Percentiles rank a stretch among this genome's conserved stretches.
Conservation (phyloP, 257 asterid species). For the Eucommia ulmoides region DNA sequence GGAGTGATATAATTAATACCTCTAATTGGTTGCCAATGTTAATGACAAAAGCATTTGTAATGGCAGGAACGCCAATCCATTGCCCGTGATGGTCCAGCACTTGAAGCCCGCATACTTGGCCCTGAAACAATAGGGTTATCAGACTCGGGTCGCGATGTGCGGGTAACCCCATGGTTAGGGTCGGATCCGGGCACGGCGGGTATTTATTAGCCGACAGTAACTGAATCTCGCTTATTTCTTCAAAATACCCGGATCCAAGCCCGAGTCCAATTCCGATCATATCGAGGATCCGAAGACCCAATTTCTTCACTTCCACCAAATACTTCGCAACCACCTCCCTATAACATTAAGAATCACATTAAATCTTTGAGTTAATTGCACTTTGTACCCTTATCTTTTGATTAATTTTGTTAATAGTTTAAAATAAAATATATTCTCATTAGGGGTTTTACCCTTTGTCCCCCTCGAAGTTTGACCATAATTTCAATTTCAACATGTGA, state of each 20-base stretch:
- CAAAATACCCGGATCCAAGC: conserved; percentile 30
- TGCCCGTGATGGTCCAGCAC: conserved; percentile 24
- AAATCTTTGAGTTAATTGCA: too few species aligned
- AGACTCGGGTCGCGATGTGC: conserved; percentile 48
- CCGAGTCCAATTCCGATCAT: conserved; percentile 38
- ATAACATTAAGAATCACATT: too few species aligned
- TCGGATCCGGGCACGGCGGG: conserved; percentile 60
- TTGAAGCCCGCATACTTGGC: conserved; percentile 43
- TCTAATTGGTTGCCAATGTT: conserved; percentile 32
- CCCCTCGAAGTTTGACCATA: too few species aligned
- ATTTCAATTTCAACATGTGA: too few species aligned
- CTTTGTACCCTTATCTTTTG: too few species aligned
- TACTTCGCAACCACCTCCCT: conserved; percentile 33
- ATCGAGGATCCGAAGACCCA: conserved; percentile 29
- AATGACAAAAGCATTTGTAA: conserved; percentile 30
- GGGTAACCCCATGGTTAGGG: conserved; percentile 32
- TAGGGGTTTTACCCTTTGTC: too few species aligned
- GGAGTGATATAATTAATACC: too few species aligned
- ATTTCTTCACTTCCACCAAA: conserved; percentile 18
- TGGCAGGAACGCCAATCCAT: conserved; percentile 46
- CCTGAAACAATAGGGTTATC: conserved; percentile 37
- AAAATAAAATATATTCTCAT: too few species aligned
- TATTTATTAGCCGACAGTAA: conserved; percentile 36
- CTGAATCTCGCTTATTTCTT: conserved; percentile 25
- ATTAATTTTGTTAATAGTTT: too few species aligned